phyloP scores from a whole-genome alignment of 2,329 filamentous ascomycete species.

The Fusarium albosuccineum region DNA sequence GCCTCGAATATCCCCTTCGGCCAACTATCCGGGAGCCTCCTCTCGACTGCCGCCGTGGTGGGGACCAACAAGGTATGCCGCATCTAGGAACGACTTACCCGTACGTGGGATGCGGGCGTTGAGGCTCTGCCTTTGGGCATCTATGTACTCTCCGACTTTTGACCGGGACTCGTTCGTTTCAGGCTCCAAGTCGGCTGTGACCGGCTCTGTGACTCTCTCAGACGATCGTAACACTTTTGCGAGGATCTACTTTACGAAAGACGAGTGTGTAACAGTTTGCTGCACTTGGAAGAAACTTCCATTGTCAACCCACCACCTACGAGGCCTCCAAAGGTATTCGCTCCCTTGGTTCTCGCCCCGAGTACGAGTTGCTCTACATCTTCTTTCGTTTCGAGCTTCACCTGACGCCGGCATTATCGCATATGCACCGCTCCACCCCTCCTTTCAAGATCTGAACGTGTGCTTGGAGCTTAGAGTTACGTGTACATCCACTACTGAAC shows the following conservation, averaged over 20 bases:
- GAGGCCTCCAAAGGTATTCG: not conserved
- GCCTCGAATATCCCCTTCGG: not conserved
- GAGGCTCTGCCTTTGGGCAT: constrained; percentile 18
- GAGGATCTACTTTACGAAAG: not conserved
- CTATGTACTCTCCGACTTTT: constrained; percentile 1
- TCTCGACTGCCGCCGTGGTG: constrained; percentile 1
- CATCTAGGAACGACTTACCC: constrained; percentile 5
- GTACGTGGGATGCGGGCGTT: constrained; percentile 1
- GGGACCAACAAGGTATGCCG: not conserved
- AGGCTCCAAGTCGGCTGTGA: constrained; percentile 8
- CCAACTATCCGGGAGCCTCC: not conserved
- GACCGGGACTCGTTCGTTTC: constrained; percentile 1
- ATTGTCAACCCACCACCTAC: not conserved
- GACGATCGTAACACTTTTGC: not conserved
- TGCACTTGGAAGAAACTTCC: not conserved
- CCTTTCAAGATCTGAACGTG: too few relatives aligned
- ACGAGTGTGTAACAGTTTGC: not conserved
- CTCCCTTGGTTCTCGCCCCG: not conserved
- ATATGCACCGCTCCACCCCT: too few relatives aligned
- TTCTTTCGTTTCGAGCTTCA: too few relatives aligned
- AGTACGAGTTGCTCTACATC: too few relatives aligned
- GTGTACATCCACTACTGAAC: too few relatives aligned
- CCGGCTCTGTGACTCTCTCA: constrained; percentile 2
- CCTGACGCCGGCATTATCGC: too few relatives aligned
- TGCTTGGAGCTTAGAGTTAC: too few relatives aligned